phyloP scores from a whole-genome alignment of 129 eudicot genomes.

The Gnaphalium uliginosum region DNA sequence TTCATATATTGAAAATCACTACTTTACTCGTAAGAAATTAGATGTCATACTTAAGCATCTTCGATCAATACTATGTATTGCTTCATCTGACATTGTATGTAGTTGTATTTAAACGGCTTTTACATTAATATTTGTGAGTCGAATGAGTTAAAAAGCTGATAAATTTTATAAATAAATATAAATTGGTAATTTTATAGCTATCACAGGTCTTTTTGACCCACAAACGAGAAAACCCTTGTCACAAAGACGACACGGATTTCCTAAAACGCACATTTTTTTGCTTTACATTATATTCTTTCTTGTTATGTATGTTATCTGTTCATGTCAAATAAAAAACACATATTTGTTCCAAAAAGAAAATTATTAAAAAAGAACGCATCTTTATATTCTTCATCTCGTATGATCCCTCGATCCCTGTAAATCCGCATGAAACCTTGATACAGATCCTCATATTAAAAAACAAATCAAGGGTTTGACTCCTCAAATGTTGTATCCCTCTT shows the following conservation, averaged over 20 bases:
- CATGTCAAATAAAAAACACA: constrained; percentile 13
- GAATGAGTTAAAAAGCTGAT: too few relatives aligned
- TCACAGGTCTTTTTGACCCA: too few relatives aligned
- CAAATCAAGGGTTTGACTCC: constrained; percentile 40
- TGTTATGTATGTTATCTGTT: constrained; percentile 15
- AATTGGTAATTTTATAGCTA: too few relatives aligned
- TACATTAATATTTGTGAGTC: too few relatives aligned
- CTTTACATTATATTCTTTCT: constrained; percentile 12
- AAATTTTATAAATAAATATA: too few relatives aligned
- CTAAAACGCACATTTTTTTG: constrained; percentile 24
- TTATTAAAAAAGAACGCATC: background rate
- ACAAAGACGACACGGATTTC: constrained; percentile 12
- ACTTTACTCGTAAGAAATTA: too few relatives aligned
- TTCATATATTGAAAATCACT: too few relatives aligned
- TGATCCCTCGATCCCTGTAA: constrained; percentile 37
- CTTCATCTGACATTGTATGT: too few relatives aligned
- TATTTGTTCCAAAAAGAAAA: constrained; percentile 1
- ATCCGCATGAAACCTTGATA: constrained; percentile 30
- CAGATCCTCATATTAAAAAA: constrained; percentile 20
- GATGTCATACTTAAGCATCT: too few relatives aligned
- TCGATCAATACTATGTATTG: too few relatives aligned
- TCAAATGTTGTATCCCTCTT: constrained; percentile 4
- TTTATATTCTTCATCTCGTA: background rate
- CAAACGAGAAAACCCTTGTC: constrained; percentile 3
- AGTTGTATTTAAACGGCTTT: too few relatives aligned